phyloP scores from a whole-genome alignment of 352 stramenopile species.

The Elongisporangium undulatum region DNA sequence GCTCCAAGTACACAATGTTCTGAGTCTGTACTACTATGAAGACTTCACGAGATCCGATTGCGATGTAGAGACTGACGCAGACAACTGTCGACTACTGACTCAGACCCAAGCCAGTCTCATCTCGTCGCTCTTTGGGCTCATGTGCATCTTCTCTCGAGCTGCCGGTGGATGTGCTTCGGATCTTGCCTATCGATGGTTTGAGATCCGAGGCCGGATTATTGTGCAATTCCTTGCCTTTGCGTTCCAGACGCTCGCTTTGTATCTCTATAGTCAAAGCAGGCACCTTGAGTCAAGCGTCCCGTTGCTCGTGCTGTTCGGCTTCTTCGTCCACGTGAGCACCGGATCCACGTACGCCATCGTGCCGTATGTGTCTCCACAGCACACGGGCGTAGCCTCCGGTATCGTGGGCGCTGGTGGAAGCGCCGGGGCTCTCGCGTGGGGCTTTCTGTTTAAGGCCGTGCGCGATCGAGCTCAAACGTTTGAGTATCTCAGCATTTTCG shows the following conservation, averaged over 20 bases:
- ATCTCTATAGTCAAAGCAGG: conserved; percentile 74
- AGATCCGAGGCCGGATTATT: conserved; percentile 75
- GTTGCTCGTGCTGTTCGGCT: conserved; percentile 84
- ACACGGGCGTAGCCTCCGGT: conserved; percentile 37
- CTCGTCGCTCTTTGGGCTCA: conserved; percentile 90
- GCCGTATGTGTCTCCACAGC: conserved; percentile 31
- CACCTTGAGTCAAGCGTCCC: conserved; percentile 51
- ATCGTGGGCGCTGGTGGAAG: conserved; percentile 55
- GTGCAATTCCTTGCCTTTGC: conserved; percentile 78
- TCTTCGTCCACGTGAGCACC: conserved; percentile 69
- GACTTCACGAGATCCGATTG: conserved; percentile 62
- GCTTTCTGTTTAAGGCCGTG: conserved; percentile 42
- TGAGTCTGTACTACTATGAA: conserved; percentile 87
- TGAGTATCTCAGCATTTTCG: conserved; percentile 36
- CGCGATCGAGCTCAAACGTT: conserved; percentile 23
- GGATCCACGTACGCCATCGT: conserved; percentile 59
- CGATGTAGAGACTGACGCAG: conserved; percentile 12
- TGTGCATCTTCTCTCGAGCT: conserved; percentile 91
- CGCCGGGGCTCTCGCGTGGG: conserved; percentile 37
- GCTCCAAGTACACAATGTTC: conserved; percentile 92
- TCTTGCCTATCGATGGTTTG: conserved; percentile 52
- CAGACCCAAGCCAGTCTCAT: conserved; percentile 67
- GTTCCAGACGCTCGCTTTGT: conserved; percentile 69
- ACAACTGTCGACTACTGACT: conserved; percentile 24
- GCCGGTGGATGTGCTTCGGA: conserved; percentile 84